Base-by-base conservation (phyloP, 2,329 filamentous ascomycete species). In the Diaporthe capsici region DNA sequence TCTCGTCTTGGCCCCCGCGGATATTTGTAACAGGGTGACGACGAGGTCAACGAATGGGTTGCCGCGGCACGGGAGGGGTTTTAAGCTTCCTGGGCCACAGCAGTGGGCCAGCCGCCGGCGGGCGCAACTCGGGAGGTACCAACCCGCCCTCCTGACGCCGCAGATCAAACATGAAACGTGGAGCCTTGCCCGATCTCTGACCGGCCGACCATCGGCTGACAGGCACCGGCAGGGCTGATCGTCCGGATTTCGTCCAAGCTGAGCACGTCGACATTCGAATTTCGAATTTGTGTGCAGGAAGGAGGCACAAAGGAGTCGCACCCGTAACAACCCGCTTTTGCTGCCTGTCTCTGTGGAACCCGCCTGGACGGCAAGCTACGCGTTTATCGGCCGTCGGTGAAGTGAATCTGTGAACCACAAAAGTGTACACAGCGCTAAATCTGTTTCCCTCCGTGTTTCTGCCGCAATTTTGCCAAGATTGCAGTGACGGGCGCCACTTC, bases 121-220 rank as follows among this genome's bases (percentile, higher is more conserved):
- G 44, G 65, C 49, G 22, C n/a, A 70, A 42, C 65, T 65, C 65
- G 65, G 65, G 65, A 70, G 49, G 65, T 55, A 20, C n/a, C n/a
- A 70, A 31, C 34, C 72, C 72, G 72, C 63, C 37, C 34, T 75
- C 51, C 74, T 75, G 74, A 67, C 55, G 74, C 70, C 70, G 74
- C 70, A 73, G 74, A 75, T 75, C 74, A 75, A 73, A 75, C 74
- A 47, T 73, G 70, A 42, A 55, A 73, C 65, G 34, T 70, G 65
- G 65, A 70, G 65, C 65, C 5, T 37, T 34, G 53, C 39, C 72
- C 72, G 49, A 53, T 73, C 49, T 73, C 55, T 53, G 58, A 73
- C 47, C 58, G 49, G 39, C 49, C 37, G 25, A 67, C 25, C 12
- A 68, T 39, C 63, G 51, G 55, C 25, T 71, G 51, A 28, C 49